Conservation (phyloP, 805 yeast genomes). For the Phaffomyces opuntiae region DNA sequence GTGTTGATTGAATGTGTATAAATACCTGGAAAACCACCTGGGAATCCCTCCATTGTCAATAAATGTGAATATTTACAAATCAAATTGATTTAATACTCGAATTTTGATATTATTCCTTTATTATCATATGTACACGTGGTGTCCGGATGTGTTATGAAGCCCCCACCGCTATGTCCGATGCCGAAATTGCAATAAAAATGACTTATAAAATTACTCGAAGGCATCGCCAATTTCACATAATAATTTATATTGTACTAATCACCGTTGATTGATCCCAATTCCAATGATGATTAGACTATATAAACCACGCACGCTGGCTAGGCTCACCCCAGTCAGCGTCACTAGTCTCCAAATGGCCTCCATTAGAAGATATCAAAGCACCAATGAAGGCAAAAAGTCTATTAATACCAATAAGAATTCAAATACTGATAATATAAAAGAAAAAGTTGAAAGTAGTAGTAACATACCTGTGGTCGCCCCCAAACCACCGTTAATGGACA, state of each 20-base stretch:
- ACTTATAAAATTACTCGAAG: no score
- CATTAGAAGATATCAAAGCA: not conserved
- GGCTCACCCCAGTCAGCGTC: not conserved
- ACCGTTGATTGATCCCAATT: no score
- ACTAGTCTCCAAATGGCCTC: not conserved
- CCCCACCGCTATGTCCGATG: no score
- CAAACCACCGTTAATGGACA: slow-evolving; percentile 67
- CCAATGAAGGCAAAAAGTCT: not conserved
- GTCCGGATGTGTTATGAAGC: no score
- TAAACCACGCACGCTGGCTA: not conserved
- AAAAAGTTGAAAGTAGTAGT: not conserved
- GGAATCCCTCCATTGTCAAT: slow-evolving; percentile 15
- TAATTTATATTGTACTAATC: no score
- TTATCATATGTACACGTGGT: no score
- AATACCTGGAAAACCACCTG: slow-evolving; percentile 16
- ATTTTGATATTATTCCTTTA: no score
- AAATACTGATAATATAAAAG: not conserved
- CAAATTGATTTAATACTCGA: no score
- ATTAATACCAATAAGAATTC: not conserved
- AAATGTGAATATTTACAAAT: no score
- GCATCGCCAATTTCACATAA: no score
- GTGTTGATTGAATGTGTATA: not conserved
- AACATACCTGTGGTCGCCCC: slow-evolving; percentile 1
- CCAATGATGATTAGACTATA: no score
- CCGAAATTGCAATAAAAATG: no score